These are phyloP conservation scores for Aspergillus ellipticus DNA, from an alignment of 495 filamentous ascomycete species.

Conservation along the genomic window DNA sequence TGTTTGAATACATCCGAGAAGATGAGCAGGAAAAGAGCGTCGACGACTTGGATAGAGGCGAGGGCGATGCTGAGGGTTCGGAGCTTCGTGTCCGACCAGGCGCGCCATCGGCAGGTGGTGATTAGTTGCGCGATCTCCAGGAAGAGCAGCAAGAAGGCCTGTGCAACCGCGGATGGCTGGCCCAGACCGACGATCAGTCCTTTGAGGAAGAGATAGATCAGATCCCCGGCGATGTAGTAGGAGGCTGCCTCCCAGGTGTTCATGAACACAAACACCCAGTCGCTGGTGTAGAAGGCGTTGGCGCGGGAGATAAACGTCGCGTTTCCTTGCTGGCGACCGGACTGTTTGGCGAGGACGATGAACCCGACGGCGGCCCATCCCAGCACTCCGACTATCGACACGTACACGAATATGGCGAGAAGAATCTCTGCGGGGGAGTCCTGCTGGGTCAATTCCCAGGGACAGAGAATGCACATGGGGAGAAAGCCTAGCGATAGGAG, in stretches of 20 bases:
- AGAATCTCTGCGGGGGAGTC: slow-evolving; percentile 86
- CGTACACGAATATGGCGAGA: slow-evolving; percentile 83
- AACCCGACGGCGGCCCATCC: slow-evolving; percentile 83
- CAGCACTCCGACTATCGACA: slow-evolving; percentile 70
- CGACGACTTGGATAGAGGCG: slow-evolving; percentile 80
- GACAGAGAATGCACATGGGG: slow-evolving; percentile 82
- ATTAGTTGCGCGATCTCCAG: slow-evolving; percentile 80
- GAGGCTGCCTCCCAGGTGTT: slow-evolving; percentile 93
- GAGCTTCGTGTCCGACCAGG: slow-evolving; percentile 98
- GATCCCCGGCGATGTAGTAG: slow-evolving; percentile 82
- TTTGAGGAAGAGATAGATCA: slow-evolving; percentile 78
- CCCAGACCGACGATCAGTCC: slow-evolving; percentile 82
- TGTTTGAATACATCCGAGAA: slow-evolving; percentile 79
- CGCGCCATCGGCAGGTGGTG: slow-evolving; percentile 69
- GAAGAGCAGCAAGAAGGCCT: slow-evolving; percentile 78
- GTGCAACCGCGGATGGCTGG: slow-evolving; percentile 64
- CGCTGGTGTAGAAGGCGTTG: slow-evolving; percentile 81
- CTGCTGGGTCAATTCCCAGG: slow-evolving; percentile 85
- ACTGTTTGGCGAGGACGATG: slow-evolving; percentile 76
- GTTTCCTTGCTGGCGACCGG: slow-evolving; percentile 84
- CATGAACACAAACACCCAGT: slow-evolving; percentile 96
- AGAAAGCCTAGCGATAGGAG: slow-evolving; percentile 85
- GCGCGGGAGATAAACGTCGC: slow-evolving; percentile 95
- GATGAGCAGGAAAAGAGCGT: slow-evolving; percentile 75
- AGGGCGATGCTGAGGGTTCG: slow-evolving; percentile 95